Evolutionary conservation across 2,329 filamentous ascomycete genomes (phyloP).

Genomic region (Rutstroemia sp.): DNA sequence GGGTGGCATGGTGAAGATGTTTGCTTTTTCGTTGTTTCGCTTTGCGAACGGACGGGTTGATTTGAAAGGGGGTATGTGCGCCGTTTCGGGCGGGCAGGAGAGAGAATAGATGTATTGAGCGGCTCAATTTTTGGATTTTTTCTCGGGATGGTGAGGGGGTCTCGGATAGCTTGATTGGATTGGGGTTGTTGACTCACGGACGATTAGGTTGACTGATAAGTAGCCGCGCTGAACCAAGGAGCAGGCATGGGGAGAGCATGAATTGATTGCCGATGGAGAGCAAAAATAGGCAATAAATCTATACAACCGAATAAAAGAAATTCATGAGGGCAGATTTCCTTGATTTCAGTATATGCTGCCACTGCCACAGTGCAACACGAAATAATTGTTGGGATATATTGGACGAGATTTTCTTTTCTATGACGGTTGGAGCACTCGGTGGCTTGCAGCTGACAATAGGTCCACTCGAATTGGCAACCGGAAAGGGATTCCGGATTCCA

Average conservation of each 20-base stretch:
- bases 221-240: too few relatives aligned
- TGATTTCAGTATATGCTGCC: not conserved
- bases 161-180: not conserved
- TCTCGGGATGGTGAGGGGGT: not conserved
- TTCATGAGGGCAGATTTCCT: too few relatives aligned
- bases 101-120: too few relatives aligned
- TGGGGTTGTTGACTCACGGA: not conserved
- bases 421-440: not conserved
- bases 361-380: too few relatives aligned
- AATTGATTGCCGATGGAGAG: too few relatives aligned
- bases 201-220: too few relatives aligned
- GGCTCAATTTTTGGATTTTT: too few relatives aligned
- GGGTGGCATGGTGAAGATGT: constrained; percentile 30
- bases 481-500: too few relatives aligned
- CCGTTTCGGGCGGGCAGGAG: not conserved
- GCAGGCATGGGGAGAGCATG: too few relatives aligned
- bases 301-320: too few relatives aligned
- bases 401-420: not conserved
- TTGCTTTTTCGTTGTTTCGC: not conserved
- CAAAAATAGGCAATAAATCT: too few relatives aligned
- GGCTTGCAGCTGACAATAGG: not conserved
- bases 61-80: not conserved
- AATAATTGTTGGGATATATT: not conserved
- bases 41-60: not conserved
- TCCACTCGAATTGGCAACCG: too few relatives aligned